Base-by-base conservation (phyloP, 2,329 filamentous ascomycete species). In the Elsinoe arachidis region DNA sequence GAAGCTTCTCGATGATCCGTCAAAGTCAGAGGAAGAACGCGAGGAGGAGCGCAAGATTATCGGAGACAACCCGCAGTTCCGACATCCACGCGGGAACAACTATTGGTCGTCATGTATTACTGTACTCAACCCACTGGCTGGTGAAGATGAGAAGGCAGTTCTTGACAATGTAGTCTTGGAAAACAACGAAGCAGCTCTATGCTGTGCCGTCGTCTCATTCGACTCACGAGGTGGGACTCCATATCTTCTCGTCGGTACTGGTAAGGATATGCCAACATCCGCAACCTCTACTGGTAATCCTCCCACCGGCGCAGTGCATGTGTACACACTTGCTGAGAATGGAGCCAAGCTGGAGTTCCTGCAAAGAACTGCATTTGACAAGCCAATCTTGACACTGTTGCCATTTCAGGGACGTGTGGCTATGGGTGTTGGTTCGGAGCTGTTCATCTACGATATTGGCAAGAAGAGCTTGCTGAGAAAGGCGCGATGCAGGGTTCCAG, bases 91-190 rank as follows among this genome's bases (percentile, higher is more conserved):
- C 58, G 90, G 84, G 21, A 84, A 82, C 59, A 87, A 88, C 17
- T 87, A 92, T 62, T 99, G 93, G 93, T 90, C 93, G 39, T 97
- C 92, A 9, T 97, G 91, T 71, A 91, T 99, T 63, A 90, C 89
- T 66, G 82, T 96, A 17, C 80, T 99, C 15, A 93, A 99, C 66
- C 91, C 93, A 0, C 69, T 92, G 2, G 81, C 77, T 14, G 58
- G 60, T 21, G 43, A 55, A 23, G 58, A 60, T 7, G 81, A 87
- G 51, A 63, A 67, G 49, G 63, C 62, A 3, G 69, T 95, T 1
- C 71, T 93, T 3, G 85, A 88, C 62, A 90, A 84, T 0, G 77
- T 97, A 41, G 86, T 97, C 59, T 73, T 99, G 0, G 85, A 87
- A 52, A 85, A 93, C 39, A 97, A 99, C 64, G 91, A 97, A 71